These are phyloP conservation scores for Neopestalotiopsis sp. DNA, from an alignment of 2,329 filamentous ascomycete genomes.

Conservation along the genomic window DNA sequence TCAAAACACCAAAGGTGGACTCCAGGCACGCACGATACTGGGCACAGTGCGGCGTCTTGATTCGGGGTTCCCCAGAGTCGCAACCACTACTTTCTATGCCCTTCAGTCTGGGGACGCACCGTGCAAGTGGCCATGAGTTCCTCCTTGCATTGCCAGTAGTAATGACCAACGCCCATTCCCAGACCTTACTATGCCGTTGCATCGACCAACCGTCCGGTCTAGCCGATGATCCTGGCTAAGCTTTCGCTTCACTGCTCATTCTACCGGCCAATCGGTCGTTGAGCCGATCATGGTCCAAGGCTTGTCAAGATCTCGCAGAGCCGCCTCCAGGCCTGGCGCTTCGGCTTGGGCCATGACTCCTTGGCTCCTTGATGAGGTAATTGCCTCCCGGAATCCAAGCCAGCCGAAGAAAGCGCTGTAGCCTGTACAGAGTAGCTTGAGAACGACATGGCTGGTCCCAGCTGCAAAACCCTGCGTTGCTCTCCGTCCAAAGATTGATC, in stretches of 20 bases:
- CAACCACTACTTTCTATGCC: not conserved
- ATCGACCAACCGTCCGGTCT: not conserved
- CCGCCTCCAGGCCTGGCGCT: constrained; percentile 7
- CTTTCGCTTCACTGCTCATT: not conserved
- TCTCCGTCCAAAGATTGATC: constrained; percentile 27
- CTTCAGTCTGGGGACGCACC: not conserved
- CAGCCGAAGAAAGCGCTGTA: constrained; percentile 9
- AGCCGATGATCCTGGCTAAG: not conserved
- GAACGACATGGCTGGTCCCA: not conserved
- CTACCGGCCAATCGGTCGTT: constrained; percentile 11
- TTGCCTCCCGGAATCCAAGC: constrained; percentile 6
- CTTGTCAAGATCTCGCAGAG: constrained; percentile 13
- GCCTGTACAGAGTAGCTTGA: not conserved
- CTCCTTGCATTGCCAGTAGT: not conserved
- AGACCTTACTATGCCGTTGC: not conserved
- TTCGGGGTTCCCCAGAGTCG: not conserved
- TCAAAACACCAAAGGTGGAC: constrained; percentile 20
- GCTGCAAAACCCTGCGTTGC: constrained; percentile 4
- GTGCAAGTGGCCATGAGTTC: constrained; percentile 1
- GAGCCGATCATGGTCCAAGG: constrained; percentile 5
- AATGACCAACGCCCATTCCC: not conserved
- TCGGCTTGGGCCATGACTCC: not conserved
- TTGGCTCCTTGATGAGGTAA: constrained; percentile 1
- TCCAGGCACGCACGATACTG: not conserved
- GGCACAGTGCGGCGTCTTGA: constrained; percentile 5